phyloP scores from a whole-genome alignment of 441 rosid genomes.

The Mallotus japonicus region DNA sequence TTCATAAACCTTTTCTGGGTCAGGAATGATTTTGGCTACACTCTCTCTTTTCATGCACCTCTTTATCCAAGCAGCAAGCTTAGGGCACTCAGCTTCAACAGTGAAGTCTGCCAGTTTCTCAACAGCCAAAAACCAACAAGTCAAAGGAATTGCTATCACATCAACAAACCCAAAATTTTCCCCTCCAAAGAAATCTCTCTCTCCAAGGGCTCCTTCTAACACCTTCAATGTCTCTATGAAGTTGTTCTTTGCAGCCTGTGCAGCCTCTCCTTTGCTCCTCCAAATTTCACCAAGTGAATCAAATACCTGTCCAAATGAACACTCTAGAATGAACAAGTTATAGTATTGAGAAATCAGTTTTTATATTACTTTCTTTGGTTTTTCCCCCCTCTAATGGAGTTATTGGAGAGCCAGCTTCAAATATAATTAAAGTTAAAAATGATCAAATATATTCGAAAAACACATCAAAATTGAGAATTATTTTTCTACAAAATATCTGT shows the following conservation, averaged over 20 bases:
- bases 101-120: constrained; percentile 44
- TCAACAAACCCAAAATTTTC: constrained; percentile 44
- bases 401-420: too few species aligned
- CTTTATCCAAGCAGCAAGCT: constrained; percentile 42
- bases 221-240: constrained; percentile 42
- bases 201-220: constrained; percentile 46
- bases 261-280: constrained; percentile 37
- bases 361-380: too few species aligned
- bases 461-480: too few species aligned
- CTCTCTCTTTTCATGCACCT: constrained; percentile 41
- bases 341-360: too few species aligned
- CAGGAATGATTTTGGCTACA: constrained; percentile 41
- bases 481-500: too few species aligned
- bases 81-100: constrained; percentile 42
- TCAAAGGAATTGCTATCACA: constrained; percentile 31
- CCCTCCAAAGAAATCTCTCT: constrained; percentile 43
- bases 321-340: too few species aligned
- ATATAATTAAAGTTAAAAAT: too few species aligned
- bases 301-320: constrained; percentile 27
- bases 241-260: constrained; percentile 33
- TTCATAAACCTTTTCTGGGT: constrained; percentile 40
- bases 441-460: too few species aligned
- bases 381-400: too few species aligned
- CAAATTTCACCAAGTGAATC: constrained; percentile 33
- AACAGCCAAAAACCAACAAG: constrained; percentile 37